Base-by-base conservation (phyloP, 2,329 filamentous ascomycete species). In the Aspergillus clavatus region DNA sequence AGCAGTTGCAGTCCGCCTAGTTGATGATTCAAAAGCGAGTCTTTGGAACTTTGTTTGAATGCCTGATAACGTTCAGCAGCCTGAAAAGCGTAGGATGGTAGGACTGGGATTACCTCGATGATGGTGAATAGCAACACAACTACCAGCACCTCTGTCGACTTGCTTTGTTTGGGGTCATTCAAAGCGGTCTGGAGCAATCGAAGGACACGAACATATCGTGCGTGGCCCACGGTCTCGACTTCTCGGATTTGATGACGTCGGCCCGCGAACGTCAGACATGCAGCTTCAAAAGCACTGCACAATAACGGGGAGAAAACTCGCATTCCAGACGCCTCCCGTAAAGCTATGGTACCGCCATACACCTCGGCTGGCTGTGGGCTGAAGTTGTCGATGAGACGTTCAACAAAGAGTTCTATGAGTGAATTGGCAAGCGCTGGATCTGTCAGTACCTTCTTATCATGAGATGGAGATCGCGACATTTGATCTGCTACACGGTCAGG, bases 21-120 rank as follows among this genome's bases (percentile, higher is more conserved):
- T 27, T 60, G 58, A 26, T 60, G 58, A 19, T 46, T 51, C 11
- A 60, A 40, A n/a, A 60, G 44, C 2, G 58, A 57, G 11, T 57
- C 49, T 7, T 52, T 55, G 7, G 54, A 56, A 18, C 45, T 60
- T 40, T 60, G 55, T 23, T 56, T 60, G 16, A 60, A 59, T 2
- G 58, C 57, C 58, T 60, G 11, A n/a, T 28, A 8, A 7, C 7
- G 7, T 3, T 24, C 6, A 4, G 31, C 22, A 11, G 12, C 14
- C n/a, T 46, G 23, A 8, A 4, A 27, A 6, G 2, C 5, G 4
- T 11, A 14, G 10, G 12, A 36, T 4, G 33, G 14, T 6, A 7
- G 7, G 26, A 2, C 7, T 7, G 42, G n/a, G n/a, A 33, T 28
- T 7, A 60, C 58, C 47, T 60, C 58, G 10, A 58, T 56, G 7